Evolutionary conservation across 495 filamentous ascomycete species (phyloP), one percentile per base, ranked within the genome.

Genomic region (Opeltia flavorubescens): DNA sequence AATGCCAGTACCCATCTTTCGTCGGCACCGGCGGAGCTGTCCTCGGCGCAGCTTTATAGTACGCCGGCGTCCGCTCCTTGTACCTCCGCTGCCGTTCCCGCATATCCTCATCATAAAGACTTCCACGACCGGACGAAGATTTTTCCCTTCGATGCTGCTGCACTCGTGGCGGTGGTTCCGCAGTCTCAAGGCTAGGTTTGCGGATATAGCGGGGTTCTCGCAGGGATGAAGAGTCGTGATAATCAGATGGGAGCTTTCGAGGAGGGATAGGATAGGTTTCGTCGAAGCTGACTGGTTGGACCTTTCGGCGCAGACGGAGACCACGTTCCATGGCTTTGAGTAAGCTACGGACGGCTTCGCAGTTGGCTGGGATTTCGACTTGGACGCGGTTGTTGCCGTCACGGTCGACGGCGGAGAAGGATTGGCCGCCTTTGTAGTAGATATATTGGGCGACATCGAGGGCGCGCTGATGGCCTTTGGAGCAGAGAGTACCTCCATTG

Each of bases 321-420:
- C 73, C 73, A 6, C 65, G 56, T 30, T 71, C 68, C 33, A 76
- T 59, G 1, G 71, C 70, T 12, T 64, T 57, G 1, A 77, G 62
- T 12, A 77, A 57, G 5, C 52, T 57, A n/a, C 65, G 67, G 25
- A 65, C 64, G 4, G 55, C 59, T 17, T 36, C 46, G 43, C 57
- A 65, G 31, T 65, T 59, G 7, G 59, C 56, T 2, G 71, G 71
- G 20, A 76, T 67, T 55, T 72, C 70, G 45, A 77, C 63, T 5
- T 71, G 61, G 6, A 62, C 67, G 0, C 60, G 53, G 0, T 46
- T 39, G 46, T 67, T 60, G 56, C 61, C 61, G 21, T 74, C 69
- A 12, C 57, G 60, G 58, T 72, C 71, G 43, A 73, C 60, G 9
- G 60, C 60, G 0, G 72, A 74, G 53, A 62, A 71, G 36, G 66